Conservation (phyloP, 345 rosid species). For the Microcos paniculata region DNA sequence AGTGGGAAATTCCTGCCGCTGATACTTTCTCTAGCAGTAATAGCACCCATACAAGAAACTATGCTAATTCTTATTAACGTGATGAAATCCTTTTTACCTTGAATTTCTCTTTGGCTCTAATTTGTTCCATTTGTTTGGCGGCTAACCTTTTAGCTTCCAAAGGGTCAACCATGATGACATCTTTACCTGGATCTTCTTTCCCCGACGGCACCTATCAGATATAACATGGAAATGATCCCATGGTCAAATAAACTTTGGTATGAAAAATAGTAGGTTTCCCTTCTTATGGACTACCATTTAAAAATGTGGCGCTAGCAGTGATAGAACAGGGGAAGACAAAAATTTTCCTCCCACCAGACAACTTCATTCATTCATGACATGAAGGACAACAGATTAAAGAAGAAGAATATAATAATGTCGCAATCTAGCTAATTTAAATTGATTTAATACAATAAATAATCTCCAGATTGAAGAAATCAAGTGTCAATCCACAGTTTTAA, state of each 20-base stretch:
- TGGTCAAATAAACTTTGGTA: not conserved
- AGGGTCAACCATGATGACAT: conserved; percentile 88
- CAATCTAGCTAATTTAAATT: not conserved
- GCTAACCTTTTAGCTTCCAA: conserved; percentile 85
- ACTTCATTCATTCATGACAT: not conserved
- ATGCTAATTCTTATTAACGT: not conserved
- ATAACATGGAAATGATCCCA: not conserved
- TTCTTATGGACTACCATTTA: not conserved
- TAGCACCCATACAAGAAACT: not conserved
- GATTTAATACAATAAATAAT: not conserved
- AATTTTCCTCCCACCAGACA: not conserved
- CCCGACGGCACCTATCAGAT: conserved; percentile 45
- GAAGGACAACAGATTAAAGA: not conserved
- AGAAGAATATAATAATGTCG: not conserved
- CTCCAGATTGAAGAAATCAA: not conserved
- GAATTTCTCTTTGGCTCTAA: conserved; percentile 58
- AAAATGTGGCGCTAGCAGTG: not conserved
- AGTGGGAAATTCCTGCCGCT: not conserved
- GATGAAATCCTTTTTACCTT: conserved; percentile 39
- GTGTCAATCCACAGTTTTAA: not conserved
- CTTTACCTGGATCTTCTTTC: conserved; percentile 30
- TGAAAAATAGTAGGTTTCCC: not conserved
- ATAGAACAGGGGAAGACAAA: not conserved
- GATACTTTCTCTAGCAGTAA: not conserved
- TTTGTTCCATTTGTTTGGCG: conserved; percentile 63